These are phyloP conservation scores for Xylaria grammica DNA, from an alignment of 495 filamentous ascomycete genomes.

Conservation along the genomic window DNA sequence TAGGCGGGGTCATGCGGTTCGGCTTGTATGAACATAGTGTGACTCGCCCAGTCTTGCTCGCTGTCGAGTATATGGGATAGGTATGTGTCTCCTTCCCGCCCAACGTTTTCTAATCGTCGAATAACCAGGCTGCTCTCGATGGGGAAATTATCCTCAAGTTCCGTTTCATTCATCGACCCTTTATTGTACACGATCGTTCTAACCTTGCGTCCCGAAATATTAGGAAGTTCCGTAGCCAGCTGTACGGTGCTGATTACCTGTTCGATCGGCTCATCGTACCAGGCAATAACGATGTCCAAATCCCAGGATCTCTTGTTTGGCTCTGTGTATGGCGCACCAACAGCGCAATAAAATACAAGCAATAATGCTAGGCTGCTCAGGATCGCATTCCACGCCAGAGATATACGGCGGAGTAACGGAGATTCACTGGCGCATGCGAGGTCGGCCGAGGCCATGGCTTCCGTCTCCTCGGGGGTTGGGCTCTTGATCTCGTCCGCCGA, in stretches of 20 bases:
- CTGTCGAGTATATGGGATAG: constrained; percentile 17
- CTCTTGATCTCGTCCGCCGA: constrained; percentile 2
- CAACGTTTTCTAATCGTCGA: constrained; percentile 19
- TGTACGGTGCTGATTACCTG: constrained; percentile 19
- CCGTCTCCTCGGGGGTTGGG: constrained; percentile 11
- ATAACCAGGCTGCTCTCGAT: constrained; percentile 18
- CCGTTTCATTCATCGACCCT: constrained; percentile 18
- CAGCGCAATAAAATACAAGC: constrained; percentile 14
- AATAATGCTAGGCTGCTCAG: constrained; percentile 10
- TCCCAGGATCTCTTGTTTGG: constrained; percentile 18
- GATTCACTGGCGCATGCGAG: background rate
- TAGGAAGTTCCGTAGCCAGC: constrained; percentile 16
- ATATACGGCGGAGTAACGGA: constrained; percentile 3
- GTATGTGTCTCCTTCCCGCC: constrained; percentile 25
- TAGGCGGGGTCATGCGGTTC: constrained; percentile 22
- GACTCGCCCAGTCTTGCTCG: constrained; percentile 25
- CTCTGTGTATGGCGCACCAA: constrained; percentile 3
- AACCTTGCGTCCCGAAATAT: constrained; percentile 18
- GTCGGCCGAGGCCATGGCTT: constrained; percentile 13
- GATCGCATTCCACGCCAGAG: constrained; percentile 16
- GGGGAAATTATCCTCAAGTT: constrained; percentile 13
- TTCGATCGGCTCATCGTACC: constrained; percentile 25
- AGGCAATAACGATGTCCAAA: constrained; percentile 21
- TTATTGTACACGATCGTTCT: constrained; percentile 26
- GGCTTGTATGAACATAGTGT: constrained; percentile 24